Base-by-base conservation (phyloP, 208 protist species). In the Acanthamoeba sp. region DNA sequence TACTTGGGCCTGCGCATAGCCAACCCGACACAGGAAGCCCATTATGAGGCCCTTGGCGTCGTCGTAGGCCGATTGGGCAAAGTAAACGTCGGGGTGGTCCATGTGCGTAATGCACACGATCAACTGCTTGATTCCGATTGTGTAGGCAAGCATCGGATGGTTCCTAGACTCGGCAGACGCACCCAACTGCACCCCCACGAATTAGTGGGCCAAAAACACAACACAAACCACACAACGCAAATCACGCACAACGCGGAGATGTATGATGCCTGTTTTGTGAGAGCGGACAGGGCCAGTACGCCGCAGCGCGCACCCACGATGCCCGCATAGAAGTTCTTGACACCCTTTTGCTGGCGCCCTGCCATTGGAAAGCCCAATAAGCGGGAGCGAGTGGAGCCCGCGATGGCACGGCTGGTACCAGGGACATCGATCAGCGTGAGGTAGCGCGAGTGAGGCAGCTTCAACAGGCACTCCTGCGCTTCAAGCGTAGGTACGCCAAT, bases 41-140 rank as follows among this genome's bases (percentile, higher is more conserved):
- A 29, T 82, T 27, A 73, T 52, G 52, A 93, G 80, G 14, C 71
- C 85, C 64, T 93, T 59, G 50, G 94, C 95, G 50, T 95, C 94
- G 0, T 57, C 48, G 20, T 66, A 93, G 94, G 98, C 96, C 18
- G 95, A 96, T 96, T 99, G 87, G 66, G 82, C 89, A 95, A 98
- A 99, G 80, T 98, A 98, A 32, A 93, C 90, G 36, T 96, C 96
- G 91, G 97, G 97, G 94, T 98, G 97, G 84, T 99, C 98, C 98
- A 99, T 99, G 95, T 98, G 98, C 97, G 98, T 99, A 62, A 98
- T 95, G 91, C 94, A 96, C 69, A 98, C 93, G 93, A 99, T 97
- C 36, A 98, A 93, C 96, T 98, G 97, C 94, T 98, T 97, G 45
- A 98, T 96, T 88, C 98, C 98, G 24, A 98, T 91, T 4, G 97